phyloP scores from a whole-genome alignment of 73 alveolate species.

The Tetrahymena elliotti region DNA sequence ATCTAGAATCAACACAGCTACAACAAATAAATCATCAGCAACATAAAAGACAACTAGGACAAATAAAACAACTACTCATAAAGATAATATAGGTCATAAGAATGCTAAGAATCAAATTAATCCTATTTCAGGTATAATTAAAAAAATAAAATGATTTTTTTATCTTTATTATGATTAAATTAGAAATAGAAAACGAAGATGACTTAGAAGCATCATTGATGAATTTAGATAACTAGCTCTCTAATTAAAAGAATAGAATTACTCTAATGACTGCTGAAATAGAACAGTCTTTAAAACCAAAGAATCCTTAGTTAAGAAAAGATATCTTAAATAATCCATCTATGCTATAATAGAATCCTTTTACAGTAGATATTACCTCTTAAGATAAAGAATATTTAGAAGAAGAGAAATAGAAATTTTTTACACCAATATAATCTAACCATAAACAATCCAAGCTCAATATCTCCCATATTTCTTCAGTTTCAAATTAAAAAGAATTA shows the following conservation, averaged over 20 bases:
- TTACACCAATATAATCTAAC: neutral
- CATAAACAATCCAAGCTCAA: neutral
- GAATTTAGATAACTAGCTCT: neutral
- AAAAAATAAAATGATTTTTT: neutral
- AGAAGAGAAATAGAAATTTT: neutral
- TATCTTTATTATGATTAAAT: too few relatives aligned
- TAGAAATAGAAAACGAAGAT: neutral
- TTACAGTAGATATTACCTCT: neutral
- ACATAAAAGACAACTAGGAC: neutral
- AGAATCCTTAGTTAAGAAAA: neutral
- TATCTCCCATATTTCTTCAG: neutral
- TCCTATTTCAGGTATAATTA: neutral
- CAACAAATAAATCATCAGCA: neutral
- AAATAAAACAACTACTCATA: neutral
- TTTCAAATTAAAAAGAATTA: neutral
- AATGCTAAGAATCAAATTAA: neutral
- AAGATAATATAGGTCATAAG: neutral
- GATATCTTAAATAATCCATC: neutral
- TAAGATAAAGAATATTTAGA: neutral
- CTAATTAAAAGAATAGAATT: neutral
- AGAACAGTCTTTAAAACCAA: neutral
- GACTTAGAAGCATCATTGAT: neutral
- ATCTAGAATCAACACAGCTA: neutral
- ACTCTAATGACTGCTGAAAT: neutral
- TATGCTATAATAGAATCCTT: neutral